Evolutionary conservation across 176 grass and related monocot species (phyloP).

Genomic region (Bromus sterilis): DNA sequence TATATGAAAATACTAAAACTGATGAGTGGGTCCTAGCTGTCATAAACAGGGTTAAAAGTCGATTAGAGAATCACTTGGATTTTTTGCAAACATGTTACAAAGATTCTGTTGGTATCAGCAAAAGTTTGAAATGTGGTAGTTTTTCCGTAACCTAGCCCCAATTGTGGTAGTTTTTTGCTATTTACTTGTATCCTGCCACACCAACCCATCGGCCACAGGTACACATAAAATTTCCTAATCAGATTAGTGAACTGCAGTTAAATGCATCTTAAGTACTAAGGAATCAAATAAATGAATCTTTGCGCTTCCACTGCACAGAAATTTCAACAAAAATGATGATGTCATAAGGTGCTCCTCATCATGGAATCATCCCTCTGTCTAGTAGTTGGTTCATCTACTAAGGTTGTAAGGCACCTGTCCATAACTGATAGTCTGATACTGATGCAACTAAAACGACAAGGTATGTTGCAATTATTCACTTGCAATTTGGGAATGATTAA

Average conservation of each 20-base stretch:
- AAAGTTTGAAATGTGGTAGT: no score
- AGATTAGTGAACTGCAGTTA: not conserved
- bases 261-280: not conserved
- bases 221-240: not conserved
- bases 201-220: not conserved
- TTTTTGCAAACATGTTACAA: no score
- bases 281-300: not conserved
- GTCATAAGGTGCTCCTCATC: not conserved
- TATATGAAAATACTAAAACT: no score
- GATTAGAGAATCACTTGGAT: no score
- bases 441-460: not conserved
- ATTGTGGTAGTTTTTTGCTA: no score
- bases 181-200: not conserved
- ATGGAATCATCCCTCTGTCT: not conserved
- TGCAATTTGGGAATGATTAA: not conserved
- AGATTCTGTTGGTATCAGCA: no score
- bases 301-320: not conserved
- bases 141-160: no score
- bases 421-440: not conserved
- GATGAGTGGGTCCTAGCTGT: no score
- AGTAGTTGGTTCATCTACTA: not conserved
- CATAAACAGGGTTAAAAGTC: no score
- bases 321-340: not conserved
- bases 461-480: not conserved
- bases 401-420: not conserved